Conservation (phyloP, 768 basidiomycete species). For the Auricularia heimuer region DNA sequence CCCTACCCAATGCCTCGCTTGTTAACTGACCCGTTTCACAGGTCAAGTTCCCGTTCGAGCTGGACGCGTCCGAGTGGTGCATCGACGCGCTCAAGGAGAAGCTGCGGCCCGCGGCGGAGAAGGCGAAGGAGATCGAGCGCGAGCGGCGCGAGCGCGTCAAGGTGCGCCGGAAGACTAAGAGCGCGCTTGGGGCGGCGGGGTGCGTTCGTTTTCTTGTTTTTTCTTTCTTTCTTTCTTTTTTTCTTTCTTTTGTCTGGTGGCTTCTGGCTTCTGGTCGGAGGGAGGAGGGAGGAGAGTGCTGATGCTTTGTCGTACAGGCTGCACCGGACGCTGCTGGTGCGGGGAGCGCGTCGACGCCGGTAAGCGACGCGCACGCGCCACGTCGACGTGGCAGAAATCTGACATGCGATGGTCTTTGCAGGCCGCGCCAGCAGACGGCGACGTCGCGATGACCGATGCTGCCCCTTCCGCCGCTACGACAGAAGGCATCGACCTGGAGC, state of each 20-base stretch:
- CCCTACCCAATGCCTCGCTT: background rate
- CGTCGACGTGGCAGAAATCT: no score
- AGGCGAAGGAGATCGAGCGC: slow-evolving; percentile 71
- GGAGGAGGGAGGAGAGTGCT: no score
- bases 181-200: slow-evolving; percentile 3
- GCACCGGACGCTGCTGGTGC: no score
- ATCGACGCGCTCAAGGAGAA: slow-evolving; percentile 71
- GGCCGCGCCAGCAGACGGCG: slow-evolving; percentile 22
- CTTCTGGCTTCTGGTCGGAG: no score
- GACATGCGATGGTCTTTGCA: no score
- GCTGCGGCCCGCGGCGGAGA: slow-evolving; percentile 58
- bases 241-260: no score
- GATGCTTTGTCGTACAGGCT: no score
- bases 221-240: no score
- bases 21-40: background rate
- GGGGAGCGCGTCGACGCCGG: no score
- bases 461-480: slow-evolving; percentile 10
- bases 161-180: slow-evolving; percentile 66
- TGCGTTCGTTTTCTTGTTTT: no score
- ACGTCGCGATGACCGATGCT: slow-evolving; percentile 41
- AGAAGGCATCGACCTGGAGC: slow-evolving; percentile 42
- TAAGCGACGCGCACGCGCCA: no score
- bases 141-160: slow-evolving; percentile 77
- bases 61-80: slow-evolving; percentile 74
- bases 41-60: slow-evolving; percentile 86